A percentile compares a stretch with the other conserved stretches of the same genome.
Evolutionary conservation across 2,329 filamentous ascomycete genomes (phyloP).

Genomic region (Penicillium oxalicum): DNA sequence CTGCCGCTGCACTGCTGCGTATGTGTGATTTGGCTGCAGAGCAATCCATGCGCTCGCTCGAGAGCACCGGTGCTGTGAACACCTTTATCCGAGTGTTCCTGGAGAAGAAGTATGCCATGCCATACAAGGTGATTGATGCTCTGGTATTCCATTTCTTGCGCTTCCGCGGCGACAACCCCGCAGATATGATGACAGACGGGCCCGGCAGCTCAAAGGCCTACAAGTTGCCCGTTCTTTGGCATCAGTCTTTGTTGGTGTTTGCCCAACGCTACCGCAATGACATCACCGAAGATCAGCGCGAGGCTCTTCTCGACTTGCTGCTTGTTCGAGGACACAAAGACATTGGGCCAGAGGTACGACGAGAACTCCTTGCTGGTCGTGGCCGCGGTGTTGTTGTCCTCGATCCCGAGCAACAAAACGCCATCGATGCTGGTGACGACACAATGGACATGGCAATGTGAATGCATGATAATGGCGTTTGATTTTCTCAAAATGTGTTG

Average conservation of each 20-base stretch:
- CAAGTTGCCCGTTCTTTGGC: conserved; percentile 89
- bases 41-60: conserved; percentile 68
- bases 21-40: conserved; percentile 92
- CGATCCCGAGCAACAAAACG: conserved; percentile 49
- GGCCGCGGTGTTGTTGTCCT: conserved; percentile 65
- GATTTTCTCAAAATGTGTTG: conserved; percentile 4
- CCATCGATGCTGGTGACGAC: conserved; percentile 69
- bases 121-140: conserved; percentile 89
- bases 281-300: conserved; percentile 89
- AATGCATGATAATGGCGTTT: conserved; percentile 5
- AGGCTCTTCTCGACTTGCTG: conserved; percentile 81
- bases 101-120: conserved; percentile 95
- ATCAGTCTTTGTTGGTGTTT: conserved; percentile 87
- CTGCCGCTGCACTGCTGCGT: conserved; percentile 81
- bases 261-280: conserved; percentile 93
- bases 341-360: conserved; percentile 85
- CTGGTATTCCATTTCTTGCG: conserved; percentile 95
- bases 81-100: conserved; percentile 89
- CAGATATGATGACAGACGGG: conserved; percentile 49
- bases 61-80: conserved; percentile 86
- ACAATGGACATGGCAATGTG: conserved; percentile 69
- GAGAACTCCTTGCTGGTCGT: conserved; percentile 80
- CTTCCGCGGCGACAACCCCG: conserved; percentile 63
- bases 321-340: conserved; percentile 76
- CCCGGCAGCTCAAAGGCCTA: conserved; percentile 47